A percentile compares a stretch with the other conserved stretches of the same genome.
Conservation (phyloP, 352 stramenopile species). For the Globisporangium viniferum region DNA sequence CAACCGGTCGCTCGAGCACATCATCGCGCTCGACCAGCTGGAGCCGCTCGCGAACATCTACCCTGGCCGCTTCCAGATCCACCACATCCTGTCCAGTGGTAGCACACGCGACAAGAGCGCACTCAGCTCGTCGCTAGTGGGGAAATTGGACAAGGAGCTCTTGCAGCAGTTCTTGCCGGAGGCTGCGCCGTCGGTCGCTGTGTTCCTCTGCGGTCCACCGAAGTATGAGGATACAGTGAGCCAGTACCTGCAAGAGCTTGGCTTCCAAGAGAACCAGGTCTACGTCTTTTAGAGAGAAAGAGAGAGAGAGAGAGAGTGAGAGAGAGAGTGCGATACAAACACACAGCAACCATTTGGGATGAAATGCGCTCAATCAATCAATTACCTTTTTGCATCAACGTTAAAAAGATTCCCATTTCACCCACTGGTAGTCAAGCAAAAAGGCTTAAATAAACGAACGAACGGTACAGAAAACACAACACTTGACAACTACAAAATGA, state of each 20-base stretch:
- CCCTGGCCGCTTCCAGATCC: constrained; percentile 47
- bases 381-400: neutral
- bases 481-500: neutral
- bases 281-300: constrained; percentile 53
- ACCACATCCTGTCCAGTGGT: constrained; percentile 60
- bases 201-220: constrained; percentile 71
- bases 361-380: neutral
- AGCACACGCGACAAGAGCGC: constrained; percentile 41
- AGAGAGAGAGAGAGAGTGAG: neutral
- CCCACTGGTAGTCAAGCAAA: neutral
- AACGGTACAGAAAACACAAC: neutral
- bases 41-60: constrained; percentile 84
- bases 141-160: constrained; percentile 41
- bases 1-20: constrained; percentile 60
- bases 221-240: constrained; percentile 67
- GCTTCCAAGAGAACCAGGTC: constrained; percentile 51
- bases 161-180: constrained; percentile 50
- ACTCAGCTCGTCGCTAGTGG: constrained; percentile 48
- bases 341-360: neutral
- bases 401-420: neutral
- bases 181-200: constrained; percentile 35
- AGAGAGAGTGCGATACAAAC: neutral
- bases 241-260: constrained; percentile 36
- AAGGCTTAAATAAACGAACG: constrained; percentile 15
- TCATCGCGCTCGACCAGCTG: constrained; percentile 71